Percentiles rank a stretch among this genome's conserved stretches.
phyloP scores from a whole-genome alignment of 805 yeast species.

The Lachancea waltii region DNA sequence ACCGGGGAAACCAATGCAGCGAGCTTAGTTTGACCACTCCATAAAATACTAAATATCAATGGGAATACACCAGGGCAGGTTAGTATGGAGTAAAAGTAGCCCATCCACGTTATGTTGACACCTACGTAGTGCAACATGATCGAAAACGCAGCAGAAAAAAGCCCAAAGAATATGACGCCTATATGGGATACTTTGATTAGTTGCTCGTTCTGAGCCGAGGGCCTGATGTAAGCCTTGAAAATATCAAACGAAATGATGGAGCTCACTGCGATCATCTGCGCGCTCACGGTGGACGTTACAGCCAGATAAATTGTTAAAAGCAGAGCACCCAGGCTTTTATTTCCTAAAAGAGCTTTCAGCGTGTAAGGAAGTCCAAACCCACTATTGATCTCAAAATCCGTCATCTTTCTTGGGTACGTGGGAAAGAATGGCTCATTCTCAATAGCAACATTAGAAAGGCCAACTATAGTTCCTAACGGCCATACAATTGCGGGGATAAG shows the following conservation, averaged over 20 bases:
- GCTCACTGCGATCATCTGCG: slow-evolving; percentile 35
- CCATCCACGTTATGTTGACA: slow-evolving; percentile 34
- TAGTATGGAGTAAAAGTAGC: too few relatives aligned
- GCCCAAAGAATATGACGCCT: slow-evolving; percentile 25
- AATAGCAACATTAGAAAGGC: slow-evolving; percentile 31
- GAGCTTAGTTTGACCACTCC: too few relatives aligned
- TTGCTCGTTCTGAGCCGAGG: slow-evolving; percentile 32
- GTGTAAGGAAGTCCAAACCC: slow-evolving; percentile 33
- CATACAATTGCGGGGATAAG: slow-evolving; percentile 32
- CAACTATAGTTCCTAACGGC: slow-evolving; percentile 28
- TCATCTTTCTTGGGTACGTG: slow-evolving; percentile 35
- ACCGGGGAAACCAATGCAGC: too few relatives aligned
- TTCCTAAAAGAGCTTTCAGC: slow-evolving; percentile 29
- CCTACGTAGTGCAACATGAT: slow-evolving; percentile 34
- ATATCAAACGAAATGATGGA: slow-evolving; percentile 34
- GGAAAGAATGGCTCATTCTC: slow-evolving; percentile 24
- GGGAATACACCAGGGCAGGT: too few relatives aligned
- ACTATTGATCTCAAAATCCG: slow-evolving; percentile 31
- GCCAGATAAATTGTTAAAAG: slow-evolving; percentile 35
- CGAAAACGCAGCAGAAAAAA: slow-evolving; percentile 29
- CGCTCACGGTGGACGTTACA: slow-evolving; percentile 35
- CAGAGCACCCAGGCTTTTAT: slow-evolving; percentile 34
- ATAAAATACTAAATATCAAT: too few relatives aligned
- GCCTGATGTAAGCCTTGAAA: slow-evolving; percentile 32
- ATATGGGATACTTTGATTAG: slow-evolving; percentile 30